These are phyloP conservation scores for Aulographum hederae DNA, from an alignment of 2,329 filamentous ascomycete genomes.

Conservation along the genomic window DNA sequence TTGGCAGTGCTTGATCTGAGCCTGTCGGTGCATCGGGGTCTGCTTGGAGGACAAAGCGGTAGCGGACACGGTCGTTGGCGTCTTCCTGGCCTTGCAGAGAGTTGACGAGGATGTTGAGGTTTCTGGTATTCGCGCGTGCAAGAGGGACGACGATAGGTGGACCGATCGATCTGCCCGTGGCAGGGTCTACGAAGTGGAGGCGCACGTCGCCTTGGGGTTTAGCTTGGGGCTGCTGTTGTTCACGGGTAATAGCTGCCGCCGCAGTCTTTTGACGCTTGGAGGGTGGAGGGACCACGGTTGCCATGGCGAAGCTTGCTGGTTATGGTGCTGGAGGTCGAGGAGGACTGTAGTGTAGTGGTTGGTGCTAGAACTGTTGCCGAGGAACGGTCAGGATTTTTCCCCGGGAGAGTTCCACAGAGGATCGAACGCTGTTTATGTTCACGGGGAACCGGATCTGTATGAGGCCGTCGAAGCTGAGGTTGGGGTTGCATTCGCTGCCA, in stretches of 20 bases:
- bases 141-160: constrained; percentile 60
- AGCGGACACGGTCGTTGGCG: constrained; percentile 42
- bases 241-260: constrained; percentile 47
- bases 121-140: constrained; percentile 72
- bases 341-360: too few species aligned
- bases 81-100: constrained; percentile 52
- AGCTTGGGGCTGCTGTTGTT: constrained; percentile 57
- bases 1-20: constrained; percentile 18
- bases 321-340: too few species aligned
- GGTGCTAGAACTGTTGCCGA: too few species aligned
- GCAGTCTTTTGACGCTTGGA: constrained; percentile 76
- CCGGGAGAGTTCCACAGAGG: too few species aligned
- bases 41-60: constrained; percentile 41
- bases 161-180: constrained; percentile 46
- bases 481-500: too few species aligned
- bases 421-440: too few species aligned
- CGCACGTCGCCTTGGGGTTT: constrained; percentile 59
- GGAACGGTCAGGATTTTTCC: too few species aligned
- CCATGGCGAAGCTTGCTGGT: too few species aligned
- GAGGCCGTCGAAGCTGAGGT: too few species aligned
- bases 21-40: constrained; percentile 5
- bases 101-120: constrained; percentile 74
- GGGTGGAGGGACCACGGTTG: constrained; percentile 65
- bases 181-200: constrained; percentile 77
- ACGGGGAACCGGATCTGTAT: too few species aligned